Conservation (phyloP, 73 alveolate genomes). For the Blepharisma japonicum region DNA sequence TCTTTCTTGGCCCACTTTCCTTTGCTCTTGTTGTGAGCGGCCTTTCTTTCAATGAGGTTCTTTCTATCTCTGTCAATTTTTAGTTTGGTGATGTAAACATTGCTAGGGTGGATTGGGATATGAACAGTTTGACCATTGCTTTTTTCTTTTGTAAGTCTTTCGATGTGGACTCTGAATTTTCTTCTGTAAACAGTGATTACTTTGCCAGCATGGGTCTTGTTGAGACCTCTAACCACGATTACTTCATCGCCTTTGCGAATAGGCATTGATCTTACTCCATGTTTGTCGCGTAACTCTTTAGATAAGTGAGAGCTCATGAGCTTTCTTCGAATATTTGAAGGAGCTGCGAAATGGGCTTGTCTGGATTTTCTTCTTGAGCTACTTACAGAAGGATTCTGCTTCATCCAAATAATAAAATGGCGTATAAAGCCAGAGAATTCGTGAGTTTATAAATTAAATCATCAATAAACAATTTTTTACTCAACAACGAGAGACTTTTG, state of each 20-base stretch:
- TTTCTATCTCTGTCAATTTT: constrained; percentile 80
- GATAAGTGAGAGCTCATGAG: constrained; percentile 81
- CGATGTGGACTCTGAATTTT: constrained; percentile 89
- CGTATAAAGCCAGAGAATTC: no score
- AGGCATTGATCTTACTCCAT: constrained; percentile 87
- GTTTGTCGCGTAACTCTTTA: constrained; percentile 68
- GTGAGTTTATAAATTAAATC: no score
- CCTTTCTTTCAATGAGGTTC: constrained; percentile 66
- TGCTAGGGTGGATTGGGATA: constrained; percentile 72
- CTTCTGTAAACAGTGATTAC: constrained; percentile 90
- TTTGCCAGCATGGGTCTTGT: constrained; percentile 89
- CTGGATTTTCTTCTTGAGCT: constrained; percentile 84
- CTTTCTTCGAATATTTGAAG: constrained; percentile 82
- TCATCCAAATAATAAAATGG: background rate
- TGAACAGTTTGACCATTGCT: constrained; percentile 75
- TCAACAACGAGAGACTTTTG: no score
- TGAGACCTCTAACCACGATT: constrained; percentile 61
- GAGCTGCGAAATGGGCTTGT: constrained; percentile 90
- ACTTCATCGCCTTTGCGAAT: constrained; percentile 91
- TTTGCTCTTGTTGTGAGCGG: constrained; percentile 5
- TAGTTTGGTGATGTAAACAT: constrained; percentile 67
- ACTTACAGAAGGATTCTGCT: constrained; percentile 42
- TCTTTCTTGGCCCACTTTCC: no score
- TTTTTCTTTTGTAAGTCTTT: constrained; percentile 82
- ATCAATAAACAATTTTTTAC: no score